phyloP scores from a whole-genome alignment of 805 yeast species.

The Saccharomycopsis babjevae region DNA sequence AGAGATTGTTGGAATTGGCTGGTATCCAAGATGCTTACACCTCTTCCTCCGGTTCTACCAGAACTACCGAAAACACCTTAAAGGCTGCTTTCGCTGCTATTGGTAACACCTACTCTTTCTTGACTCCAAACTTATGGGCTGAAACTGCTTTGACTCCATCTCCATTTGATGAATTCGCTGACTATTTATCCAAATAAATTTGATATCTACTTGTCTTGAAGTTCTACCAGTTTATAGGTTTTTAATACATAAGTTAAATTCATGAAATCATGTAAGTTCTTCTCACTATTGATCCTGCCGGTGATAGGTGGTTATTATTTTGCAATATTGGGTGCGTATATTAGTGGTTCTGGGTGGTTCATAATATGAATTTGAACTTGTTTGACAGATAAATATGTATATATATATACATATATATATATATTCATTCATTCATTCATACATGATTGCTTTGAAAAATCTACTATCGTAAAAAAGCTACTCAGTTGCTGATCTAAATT shows the following conservation, averaged over 20 bases:
- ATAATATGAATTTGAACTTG: too few species aligned
- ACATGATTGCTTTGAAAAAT: too few species aligned
- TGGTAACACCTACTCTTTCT: conserved; percentile 99
- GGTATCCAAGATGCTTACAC: conserved; percentile 99
- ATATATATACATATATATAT: too few species aligned
- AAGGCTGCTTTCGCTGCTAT: conserved; percentile 99
- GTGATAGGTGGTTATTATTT: too few species aligned
- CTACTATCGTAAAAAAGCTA: too few species aligned
- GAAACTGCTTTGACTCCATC: conserved; percentile 75
- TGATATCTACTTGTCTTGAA: background rate
- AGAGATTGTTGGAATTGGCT: conserved; percentile 97
- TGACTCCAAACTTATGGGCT: conserved; percentile 98
- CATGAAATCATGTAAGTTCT: background rate
- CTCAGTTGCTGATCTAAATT: too few species aligned
- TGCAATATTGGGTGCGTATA: too few species aligned
- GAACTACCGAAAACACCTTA: conserved; percentile 99
- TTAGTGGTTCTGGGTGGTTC: too few species aligned
- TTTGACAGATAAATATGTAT: too few species aligned
- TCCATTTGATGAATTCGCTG: conserved; percentile 93
- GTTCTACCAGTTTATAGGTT: background rate
- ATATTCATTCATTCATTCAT: too few species aligned
- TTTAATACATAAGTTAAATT: background rate
- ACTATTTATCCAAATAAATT: conserved; percentile 22
- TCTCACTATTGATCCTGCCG: too few species aligned
- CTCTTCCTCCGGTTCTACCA: conserved; percentile 96